phyloP scores from a whole-genome alignment of 2,329 filamentous ascomycete genomes.

The Aspergillus sp. region DNA sequence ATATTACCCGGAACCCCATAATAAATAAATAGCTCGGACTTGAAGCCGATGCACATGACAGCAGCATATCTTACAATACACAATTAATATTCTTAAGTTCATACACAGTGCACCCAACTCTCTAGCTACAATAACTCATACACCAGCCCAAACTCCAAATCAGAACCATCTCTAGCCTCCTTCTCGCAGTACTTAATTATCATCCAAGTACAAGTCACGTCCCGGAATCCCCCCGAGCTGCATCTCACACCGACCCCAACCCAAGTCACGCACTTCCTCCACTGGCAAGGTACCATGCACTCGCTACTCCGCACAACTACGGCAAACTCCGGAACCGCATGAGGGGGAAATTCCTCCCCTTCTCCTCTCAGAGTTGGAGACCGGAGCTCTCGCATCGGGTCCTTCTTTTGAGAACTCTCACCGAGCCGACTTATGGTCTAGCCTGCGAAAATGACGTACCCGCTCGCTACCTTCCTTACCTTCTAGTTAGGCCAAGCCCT shows the following conservation, averaged over 20 bases:
- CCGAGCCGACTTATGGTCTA: neutral
- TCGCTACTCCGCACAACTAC: constrained; percentile 6
- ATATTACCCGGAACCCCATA: neutral
- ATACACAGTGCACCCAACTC: too few relatives aligned
- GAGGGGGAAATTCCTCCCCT: neutral
- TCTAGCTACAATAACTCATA: too few relatives aligned
- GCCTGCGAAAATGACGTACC: neutral
- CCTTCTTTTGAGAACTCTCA: neutral
- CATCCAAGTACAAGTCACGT: too few relatives aligned
- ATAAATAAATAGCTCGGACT: neutral
- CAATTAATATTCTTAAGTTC: too few relatives aligned
- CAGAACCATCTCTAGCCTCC: too few relatives aligned
- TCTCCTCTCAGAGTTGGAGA: neutral
- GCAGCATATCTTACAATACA: too few relatives aligned
- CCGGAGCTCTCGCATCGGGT: too few relatives aligned
- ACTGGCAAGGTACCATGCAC: neutral
- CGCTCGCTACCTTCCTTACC: neutral
- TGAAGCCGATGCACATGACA: neutral
- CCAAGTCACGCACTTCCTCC: too few relatives aligned
- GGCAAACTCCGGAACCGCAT: constrained; percentile 14
- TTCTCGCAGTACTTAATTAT: too few relatives aligned
- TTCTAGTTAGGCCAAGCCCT: neutral
- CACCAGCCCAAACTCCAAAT: too few relatives aligned
- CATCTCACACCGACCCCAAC: too few relatives aligned
- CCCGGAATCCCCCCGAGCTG: too few relatives aligned